These are phyloP conservation scores for Leccinum truebloodii DNA, from an alignment of 768 basidiomycete species.

Conservation along the genomic window DNA sequence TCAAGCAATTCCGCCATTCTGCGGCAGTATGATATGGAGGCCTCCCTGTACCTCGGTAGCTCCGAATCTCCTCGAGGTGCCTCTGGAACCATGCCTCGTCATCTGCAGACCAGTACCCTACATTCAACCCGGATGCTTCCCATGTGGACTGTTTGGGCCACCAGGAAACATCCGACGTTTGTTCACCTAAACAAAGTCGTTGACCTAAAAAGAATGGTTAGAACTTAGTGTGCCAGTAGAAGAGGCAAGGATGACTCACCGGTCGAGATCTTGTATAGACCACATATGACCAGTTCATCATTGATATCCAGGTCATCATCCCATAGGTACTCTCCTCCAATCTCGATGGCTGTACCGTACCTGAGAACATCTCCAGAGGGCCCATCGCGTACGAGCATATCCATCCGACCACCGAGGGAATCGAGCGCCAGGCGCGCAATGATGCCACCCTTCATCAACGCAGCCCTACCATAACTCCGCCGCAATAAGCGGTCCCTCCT, in stretches of 20 bases:
- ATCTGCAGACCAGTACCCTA: slow-evolving; percentile 3
- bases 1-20: neutral
- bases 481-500: slow-evolving; percentile 2
- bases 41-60: neutral
- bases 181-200: neutral
- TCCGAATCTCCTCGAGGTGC: neutral
- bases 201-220: neutral
- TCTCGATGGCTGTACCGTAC: neutral
- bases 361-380: neutral
- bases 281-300: slow-evolving; percentile 5
- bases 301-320: slow-evolving; percentile 4
- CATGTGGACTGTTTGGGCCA: slow-evolving; percentile 2
- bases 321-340: neutral
- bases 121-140: neutral
- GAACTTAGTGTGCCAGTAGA: no score
- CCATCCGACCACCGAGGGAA: neutral
- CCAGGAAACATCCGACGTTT: neutral
- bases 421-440: neutral
- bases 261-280: slow-evolving; percentile 4
- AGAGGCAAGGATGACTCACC: neutral
- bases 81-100: neutral
- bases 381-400: neutral
- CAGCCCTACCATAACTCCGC: slow-evolving; percentile 1
- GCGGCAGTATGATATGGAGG: neutral
- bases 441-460: slow-evolving; percentile 8